These are phyloP conservation scores for Cercospora zeina DNA, from an alignment of 2,329 filamentous ascomycete species.

Conservation along the genomic window DNA sequence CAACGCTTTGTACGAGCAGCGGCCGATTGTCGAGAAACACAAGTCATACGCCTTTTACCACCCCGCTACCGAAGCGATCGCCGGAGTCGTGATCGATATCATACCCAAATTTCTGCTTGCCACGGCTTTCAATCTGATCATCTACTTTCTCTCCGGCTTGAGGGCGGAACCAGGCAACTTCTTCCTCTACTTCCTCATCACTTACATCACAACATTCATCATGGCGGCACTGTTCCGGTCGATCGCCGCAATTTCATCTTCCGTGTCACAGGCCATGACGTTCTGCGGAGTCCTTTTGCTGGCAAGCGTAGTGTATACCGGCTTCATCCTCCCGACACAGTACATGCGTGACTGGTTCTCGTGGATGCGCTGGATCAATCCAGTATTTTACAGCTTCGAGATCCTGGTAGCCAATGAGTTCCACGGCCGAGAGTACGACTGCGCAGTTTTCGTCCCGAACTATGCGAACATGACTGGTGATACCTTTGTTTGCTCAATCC, in stretches of 20 bases:
- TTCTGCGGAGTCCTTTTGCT: conserved; percentile 56
- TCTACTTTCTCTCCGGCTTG: conserved; percentile 60
- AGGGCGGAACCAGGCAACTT: conserved; percentile 48
- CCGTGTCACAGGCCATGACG: conserved; percentile 64
- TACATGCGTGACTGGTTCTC: conserved; percentile 60
- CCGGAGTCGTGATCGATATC: conserved; percentile 57
- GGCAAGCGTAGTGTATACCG: conserved; percentile 63
- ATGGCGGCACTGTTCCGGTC: conserved; percentile 61
- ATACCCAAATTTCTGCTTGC: conserved; percentile 59
- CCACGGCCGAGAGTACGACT: conserved; percentile 37
- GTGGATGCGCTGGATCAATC: conserved; percentile 50
- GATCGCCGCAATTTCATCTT: conserved; percentile 59
- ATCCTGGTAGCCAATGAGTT: conserved; percentile 59
- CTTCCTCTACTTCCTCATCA: conserved; percentile 65
- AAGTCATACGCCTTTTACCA: conserved; percentile 46
- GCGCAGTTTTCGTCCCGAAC: conserved; percentile 43
- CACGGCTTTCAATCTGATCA: conserved; percentile 55
- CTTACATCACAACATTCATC: conserved; percentile 57
- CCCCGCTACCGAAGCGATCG: conserved; percentile 52
- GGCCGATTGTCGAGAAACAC: conserved; percentile 53
- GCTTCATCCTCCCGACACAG: conserved; percentile 42
- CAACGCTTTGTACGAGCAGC: conserved; percentile 58
- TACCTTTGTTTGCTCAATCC: conserved; percentile 42
- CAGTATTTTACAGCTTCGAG: conserved; percentile 66
- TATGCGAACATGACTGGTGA: conserved; percentile 39